Evolutionary conservation across 2,329 filamentous ascomycete species (phyloP).

Genomic region (Cytospora chrysosperma): DNA sequence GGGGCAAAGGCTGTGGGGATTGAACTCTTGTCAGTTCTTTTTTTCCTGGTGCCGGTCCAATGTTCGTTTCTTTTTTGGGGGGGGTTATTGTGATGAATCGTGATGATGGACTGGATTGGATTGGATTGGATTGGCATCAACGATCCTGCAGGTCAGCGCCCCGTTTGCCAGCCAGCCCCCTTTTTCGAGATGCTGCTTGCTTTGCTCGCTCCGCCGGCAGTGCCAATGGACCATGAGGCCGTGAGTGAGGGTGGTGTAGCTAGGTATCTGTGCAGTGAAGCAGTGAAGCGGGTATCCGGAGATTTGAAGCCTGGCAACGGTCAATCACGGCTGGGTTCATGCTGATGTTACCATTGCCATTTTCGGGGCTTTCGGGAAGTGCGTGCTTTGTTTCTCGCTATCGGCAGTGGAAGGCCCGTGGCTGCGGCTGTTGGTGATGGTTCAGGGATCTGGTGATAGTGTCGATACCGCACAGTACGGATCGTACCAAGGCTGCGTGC

Average conservation of each 20-base stretch:
- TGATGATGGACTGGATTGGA: not conserved
- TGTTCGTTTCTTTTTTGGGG: not conserved
- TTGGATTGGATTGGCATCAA: not conserved
- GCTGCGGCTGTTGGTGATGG: not conserved
- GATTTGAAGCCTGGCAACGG: conserved; percentile 6
- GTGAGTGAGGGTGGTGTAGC: not conserved
- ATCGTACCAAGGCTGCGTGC: not conserved
- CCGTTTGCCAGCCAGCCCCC: no score
- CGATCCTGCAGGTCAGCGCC: not conserved
- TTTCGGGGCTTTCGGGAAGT: conserved; percentile 16
- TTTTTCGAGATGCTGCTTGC: not conserved
- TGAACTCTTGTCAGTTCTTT: not conserved
- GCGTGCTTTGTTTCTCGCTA: conserved; percentile 2
- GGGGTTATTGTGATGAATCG: not conserved
- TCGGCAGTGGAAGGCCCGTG: not conserved
- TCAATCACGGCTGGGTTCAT: not conserved
- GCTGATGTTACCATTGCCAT: not conserved
- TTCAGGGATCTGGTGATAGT: conserved; percentile 15
- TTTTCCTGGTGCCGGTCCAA: not conserved
- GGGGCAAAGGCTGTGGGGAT: conserved; percentile 3
- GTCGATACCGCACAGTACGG: not conserved
- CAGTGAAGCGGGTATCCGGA: conserved; percentile 13
- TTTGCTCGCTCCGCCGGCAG: not conserved
- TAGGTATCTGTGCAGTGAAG: not conserved
- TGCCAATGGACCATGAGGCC: not conserved